Evolutionary conservation across 495 filamentous ascomycete species (phyloP), one percentile per base, ranked within the genome.

Genomic region (Annulohypoxylon stygium): DNA sequence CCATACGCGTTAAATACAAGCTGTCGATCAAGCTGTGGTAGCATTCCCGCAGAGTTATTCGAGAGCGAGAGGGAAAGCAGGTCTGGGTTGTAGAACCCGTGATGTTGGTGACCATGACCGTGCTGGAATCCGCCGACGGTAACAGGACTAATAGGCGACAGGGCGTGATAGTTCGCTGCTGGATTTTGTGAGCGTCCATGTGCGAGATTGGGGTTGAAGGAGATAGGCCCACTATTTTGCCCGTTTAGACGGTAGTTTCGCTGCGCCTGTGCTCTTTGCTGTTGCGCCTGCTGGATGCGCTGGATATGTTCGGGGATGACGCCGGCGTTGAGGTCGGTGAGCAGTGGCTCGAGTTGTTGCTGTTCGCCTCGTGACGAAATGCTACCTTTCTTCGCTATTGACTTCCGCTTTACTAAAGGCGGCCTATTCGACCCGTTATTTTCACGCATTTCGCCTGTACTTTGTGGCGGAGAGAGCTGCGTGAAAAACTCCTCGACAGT

Each of bases 401-500:
- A 80, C 74, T 83, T 85, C 33, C 84, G 82, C 61, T 86, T 86
- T 66, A 81, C 75, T 7, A 80, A 70, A 26, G 76, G 71, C 6
- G 80, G 75, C 8, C 81, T 78, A 18, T 41, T 63, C 1, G 78
- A 37, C 26, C 76, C 82, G 50, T 70, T 77, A 16, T 72, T 67
- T 20, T 70, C 73, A 18, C 73, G 69, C 33, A 68, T 72, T 23
- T 84, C 83, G 48, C 65, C 73, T 20, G 75, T 78, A 57, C 90
- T 87, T 53, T 87, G 84, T 16, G 88, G 87, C 1, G 93, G 90
- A 0, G 93, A 92, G 20, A 96, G 85, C 67, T 89, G 93, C 60
- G 93, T 90, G 79, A 99, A 97, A 81, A 97, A 97, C 73, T 98
- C 93, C 74, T 98, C 96, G 30, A 97, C 94, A 33, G 93, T 97